Base-by-base conservation (phyloP, 768 basidiomycete genomes). In the Stropharia rugosoannulata region DNA sequence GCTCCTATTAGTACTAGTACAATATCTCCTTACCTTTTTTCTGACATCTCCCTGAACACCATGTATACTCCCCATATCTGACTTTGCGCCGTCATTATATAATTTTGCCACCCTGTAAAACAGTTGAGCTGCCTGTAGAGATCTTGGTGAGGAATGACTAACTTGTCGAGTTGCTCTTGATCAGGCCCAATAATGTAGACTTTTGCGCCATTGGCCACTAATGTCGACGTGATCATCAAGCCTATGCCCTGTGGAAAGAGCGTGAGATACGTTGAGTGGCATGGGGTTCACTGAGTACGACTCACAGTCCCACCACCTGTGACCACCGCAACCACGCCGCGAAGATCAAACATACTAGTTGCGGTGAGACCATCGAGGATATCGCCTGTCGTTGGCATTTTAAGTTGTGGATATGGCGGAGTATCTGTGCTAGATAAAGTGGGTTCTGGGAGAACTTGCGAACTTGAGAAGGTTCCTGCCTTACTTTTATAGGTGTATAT, bases 131-230 rank as follows among this genome's bases (percentile, higher is more conserved):
- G 12, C 10, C 10, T 6, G 40, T 13, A n/a, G 40, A 12, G 9
- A 41, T 41, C 18, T 6, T 6, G 8, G 13, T 22, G 45, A 27
- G 45, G 12, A 27, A 22, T n/a, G 15, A 27, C 22, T 22, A 16
- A 55, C 54, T 46, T 38, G n/a, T 55, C 54, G 27, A 55, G 42
- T 22, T 55, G 38, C 25, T 40, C 36, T 15, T 55, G 54, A 9
- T 49, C 36, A 13, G 47, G 54, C 10, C 54, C 54, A 49, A 55
- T 27, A 19, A 55, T 55, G 27, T 55, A 55, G 10, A 55, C 54
- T 36, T 55, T 55, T 7, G 54, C 54, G n/a, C 54, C 54, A 11
- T 55, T 55, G 8, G 54, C 45, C 12, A 55, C 18, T 18, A 55
- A 27, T 0, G 54, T 55, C 2, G 54, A 55, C 10, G 45, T 13